Evolutionary conservation across 768 basidiomycete genomes (phyloP), one percentile per base, ranked within the genome.

Genomic region (Chiua virens): DNA sequence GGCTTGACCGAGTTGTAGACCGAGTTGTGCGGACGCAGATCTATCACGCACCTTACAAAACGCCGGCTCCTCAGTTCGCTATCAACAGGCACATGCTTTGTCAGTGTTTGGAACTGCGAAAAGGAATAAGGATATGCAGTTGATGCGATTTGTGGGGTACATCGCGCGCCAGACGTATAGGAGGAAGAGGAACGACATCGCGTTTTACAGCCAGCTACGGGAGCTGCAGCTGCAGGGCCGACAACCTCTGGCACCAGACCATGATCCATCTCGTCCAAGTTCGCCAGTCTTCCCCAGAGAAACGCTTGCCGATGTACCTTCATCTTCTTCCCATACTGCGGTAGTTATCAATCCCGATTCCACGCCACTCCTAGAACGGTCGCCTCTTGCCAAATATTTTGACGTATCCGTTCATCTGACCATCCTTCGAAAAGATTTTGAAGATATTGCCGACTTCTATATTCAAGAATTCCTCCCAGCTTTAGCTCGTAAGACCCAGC

Each of bases 41-140:
- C 2, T 66, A 65, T 32, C 55, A 55, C 21, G 47, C 60, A 20
- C 71, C 71, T 15, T 54, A 60, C 43, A 65, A 52, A 47, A 64
- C 83, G 20, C 61, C 63, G 8, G 66, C 84, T 1, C 86, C 84
- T 6, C 75, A 66, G 44, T 72, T 89, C 27, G 62, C 78, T 3
- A 66, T 88, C 37, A 86, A 80, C 53, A 74, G 79, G 21, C 72
- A 63, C 21, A 81, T 80, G 54, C 65, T 90, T 62, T 86, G 8
- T 71, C 87, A 5, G 78, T 83, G 4, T 73, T 83, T 37, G 82
- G 82, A 5, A 63, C 77, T 35, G 77, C 79, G 30, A 87, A 86
- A 56, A 74, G 79, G 39, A 66, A 77, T 53, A 86, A 83, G 65
- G 75, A 83, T 38, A 52, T 80, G n/a, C 71, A 73, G 34, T 63